These are phyloP conservation scores for Ilex paraguariensis DNA, from an alignment of 305 asterid species.

Conservation along the genomic window DNA sequence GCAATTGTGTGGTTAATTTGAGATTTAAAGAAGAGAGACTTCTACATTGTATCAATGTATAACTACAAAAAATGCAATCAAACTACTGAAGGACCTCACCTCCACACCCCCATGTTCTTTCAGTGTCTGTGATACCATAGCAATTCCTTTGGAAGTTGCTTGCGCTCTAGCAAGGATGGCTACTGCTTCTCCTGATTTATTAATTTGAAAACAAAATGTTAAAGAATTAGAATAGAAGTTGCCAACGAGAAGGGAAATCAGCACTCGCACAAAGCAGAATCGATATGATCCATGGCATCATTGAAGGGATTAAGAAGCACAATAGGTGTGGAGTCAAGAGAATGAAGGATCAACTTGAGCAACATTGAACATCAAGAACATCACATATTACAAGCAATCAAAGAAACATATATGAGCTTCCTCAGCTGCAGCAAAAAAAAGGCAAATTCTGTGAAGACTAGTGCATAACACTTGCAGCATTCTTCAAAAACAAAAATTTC, in stretches of 20 bases:
- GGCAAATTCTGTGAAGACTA: too few relatives aligned
- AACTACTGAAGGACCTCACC: slow-evolving; percentile 48
- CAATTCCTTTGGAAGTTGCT: slow-evolving; percentile 83
- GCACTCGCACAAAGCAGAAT: too few relatives aligned
- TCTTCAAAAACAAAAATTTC: too few relatives aligned
- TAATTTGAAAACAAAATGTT: background rate
- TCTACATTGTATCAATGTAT: background rate
- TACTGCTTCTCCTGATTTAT: slow-evolving; percentile 75
- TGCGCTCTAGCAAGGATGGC: slow-evolving; percentile 79
- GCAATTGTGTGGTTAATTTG: background rate
- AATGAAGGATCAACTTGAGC: background rate
- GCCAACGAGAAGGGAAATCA: too few relatives aligned
- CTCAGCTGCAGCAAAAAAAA: too few relatives aligned
- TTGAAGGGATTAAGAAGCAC: too few relatives aligned
- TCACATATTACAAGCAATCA: background rate
- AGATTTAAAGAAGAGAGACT: background rate
- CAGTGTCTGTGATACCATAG: slow-evolving; percentile 65
- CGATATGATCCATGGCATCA: too few relatives aligned
- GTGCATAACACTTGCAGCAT: too few relatives aligned
- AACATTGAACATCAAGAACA: background rate
- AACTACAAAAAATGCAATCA: background rate
- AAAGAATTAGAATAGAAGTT: background rate
- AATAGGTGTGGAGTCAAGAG: background rate
- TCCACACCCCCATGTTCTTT: slow-evolving; percentile 63
- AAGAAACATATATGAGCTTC: too few relatives aligned